A percentile compares a stretch with the other conserved stretches of the same genome.
phyloP scores from a whole-genome alignment of 345 rosid genomes.

The Salix viminalis region DNA sequence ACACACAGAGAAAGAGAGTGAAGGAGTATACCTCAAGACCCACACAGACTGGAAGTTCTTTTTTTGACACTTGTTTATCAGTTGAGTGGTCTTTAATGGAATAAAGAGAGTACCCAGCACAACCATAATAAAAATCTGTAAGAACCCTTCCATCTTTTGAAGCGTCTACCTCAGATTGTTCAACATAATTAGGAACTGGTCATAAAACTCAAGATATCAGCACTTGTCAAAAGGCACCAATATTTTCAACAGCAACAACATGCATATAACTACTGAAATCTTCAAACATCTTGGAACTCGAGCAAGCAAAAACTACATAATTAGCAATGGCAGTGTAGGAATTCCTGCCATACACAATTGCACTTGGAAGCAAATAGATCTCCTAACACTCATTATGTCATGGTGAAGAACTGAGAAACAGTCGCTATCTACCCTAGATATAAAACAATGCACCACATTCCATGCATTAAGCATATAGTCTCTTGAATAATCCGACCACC shows the following conservation, averaged over 20 bases:
- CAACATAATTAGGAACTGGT: constrained; percentile 46
- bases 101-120: constrained; percentile 59
- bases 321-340: neutral
- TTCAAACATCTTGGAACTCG: neutral
- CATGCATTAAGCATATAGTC: neutral
- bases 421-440: neutral
- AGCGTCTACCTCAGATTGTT: constrained; percentile 45
- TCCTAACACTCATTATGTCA: neutral
- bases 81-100: constrained; percentile 34
- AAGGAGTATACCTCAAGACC: constrained; percentile 55
- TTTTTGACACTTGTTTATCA: constrained; percentile 32
- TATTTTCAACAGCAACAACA: neutral
- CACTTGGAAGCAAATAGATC: neutral
- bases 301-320: neutral
- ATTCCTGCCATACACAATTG: neutral
- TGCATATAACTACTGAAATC: neutral
- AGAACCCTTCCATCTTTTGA: constrained; percentile 37
- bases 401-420: neutral
- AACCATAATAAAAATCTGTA: constrained; percentile 53
- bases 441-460: neutral
- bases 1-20: neutral
- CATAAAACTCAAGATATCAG: constrained; percentile 5
- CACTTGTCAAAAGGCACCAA: neutral
- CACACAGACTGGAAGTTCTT: constrained; percentile 50
- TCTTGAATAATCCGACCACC: neutral